Conservation (phyloP, 257 asterid genomes). For the Plantago elongata region DNA sequence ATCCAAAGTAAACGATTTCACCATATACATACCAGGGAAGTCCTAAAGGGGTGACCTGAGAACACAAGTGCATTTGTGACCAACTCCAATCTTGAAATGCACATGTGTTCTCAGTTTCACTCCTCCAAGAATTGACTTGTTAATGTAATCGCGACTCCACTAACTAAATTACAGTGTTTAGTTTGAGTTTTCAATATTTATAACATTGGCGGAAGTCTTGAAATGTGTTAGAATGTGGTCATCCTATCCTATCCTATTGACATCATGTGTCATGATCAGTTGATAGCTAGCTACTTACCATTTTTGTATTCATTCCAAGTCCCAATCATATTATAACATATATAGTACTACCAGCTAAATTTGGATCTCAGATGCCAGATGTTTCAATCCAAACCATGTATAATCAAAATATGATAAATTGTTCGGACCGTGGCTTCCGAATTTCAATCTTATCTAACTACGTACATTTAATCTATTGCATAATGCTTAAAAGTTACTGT, state of each 20-base stretch:
- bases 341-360: too few species aligned
- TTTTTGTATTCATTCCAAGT: not conserved
- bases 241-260: constrained; percentile 14
- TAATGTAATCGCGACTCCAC: not conserved
- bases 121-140: constrained; percentile 3
- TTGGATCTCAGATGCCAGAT: too few species aligned
- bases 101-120: constrained; percentile 12
- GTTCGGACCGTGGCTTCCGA: too few species aligned
- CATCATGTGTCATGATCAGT: not conserved
- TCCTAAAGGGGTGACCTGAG: constrained; percentile 15
- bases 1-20: too few species aligned
- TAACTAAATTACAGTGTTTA: not conserved
- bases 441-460: too few species aligned
- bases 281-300: not conserved
- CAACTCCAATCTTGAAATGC: not conserved
- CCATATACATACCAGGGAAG: not conserved
- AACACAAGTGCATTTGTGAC: constrained; percentile 3
- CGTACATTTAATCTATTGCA: too few species aligned
- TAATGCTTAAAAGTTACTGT: too few species aligned
- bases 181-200: not conserved
- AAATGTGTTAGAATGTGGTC: not conserved
- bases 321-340: too few species aligned
- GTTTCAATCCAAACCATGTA: too few species aligned
- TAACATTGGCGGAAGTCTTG: too few species aligned
- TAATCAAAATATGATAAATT: too few species aligned